Conservation (phyloP, 495 filamentous ascomycete genomes). For the Hypoxylon subgilvum region DNA sequence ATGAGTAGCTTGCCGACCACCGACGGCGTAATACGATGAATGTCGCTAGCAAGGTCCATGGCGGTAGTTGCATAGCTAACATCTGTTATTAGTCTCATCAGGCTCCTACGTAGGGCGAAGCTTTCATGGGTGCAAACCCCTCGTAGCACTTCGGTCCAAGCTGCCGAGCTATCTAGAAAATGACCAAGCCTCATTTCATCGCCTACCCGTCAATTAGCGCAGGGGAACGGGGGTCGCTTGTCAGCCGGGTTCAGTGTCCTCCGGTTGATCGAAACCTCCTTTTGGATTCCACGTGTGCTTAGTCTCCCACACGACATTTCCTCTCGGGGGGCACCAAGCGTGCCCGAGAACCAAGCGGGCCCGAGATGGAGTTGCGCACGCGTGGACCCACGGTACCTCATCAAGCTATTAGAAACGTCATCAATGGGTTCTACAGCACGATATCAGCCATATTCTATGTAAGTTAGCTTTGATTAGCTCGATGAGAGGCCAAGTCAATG, state of each 20-base stretch:
- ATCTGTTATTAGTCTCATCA: background rate
- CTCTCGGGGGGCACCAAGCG: too few species aligned
- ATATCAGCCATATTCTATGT: conserved; percentile 9
- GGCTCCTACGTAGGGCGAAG: conserved; percentile 1
- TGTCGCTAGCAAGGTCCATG: background rate
- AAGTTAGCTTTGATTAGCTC: background rate
- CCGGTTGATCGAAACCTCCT: background rate
- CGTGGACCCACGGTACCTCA: conserved; percentile 6
- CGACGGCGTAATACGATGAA: conserved; percentile 13
- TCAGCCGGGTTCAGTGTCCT: too few species aligned
- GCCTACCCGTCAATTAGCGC: background rate
- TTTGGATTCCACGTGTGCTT: conserved; percentile 1
- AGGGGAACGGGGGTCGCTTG: background rate
- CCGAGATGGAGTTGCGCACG: conserved; percentile 1
- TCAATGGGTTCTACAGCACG: conserved; percentile 5
- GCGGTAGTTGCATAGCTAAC: conserved; percentile 24
- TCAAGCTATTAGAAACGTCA: conserved; percentile 10
- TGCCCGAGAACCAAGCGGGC: conserved; percentile 2
- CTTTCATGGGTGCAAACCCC: conserved; percentile 10
- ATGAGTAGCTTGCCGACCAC: background rate
- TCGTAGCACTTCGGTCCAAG: conserved; percentile 10
- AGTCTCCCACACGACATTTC: background rate
- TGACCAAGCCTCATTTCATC: background rate
- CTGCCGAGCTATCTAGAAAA: background rate
- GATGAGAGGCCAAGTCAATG: conserved; percentile 5